A percentile compares a stretch with the other conserved stretches of the same genome.
phyloP scores from a whole-genome alignment of 192 early-diverging fungal species.

The Cladochytrium replicatum region DNA sequence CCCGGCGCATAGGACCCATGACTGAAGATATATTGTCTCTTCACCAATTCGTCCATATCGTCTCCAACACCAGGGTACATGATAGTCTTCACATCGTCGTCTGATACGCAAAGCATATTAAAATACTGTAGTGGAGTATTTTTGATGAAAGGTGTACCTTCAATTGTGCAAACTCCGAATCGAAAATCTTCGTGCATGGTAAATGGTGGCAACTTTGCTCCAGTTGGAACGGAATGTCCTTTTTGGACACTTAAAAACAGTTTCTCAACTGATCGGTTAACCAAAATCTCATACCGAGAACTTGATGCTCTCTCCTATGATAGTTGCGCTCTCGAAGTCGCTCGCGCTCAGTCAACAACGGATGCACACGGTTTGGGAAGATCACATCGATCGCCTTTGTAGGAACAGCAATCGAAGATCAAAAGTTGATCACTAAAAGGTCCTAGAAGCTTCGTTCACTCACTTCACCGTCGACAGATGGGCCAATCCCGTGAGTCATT shows the following conservation, averaged over 20 bases:
- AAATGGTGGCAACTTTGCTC: conserved; percentile 16
- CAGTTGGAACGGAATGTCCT: conserved; percentile 15
- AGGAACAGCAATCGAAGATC: neutral
- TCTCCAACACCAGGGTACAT: conserved; percentile 21
- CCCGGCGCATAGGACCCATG: conserved; percentile 30
- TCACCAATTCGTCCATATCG: neutral
- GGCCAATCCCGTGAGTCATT: neutral
- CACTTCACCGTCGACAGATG: conserved; percentile 12
- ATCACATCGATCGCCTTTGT: conserved; percentile 21
- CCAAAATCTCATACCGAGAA: conserved; percentile 8
- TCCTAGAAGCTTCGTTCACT: conserved; percentile 7
- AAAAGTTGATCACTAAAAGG: neutral
- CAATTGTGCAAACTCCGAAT: conserved; percentile 24
- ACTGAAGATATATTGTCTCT: conserved; percentile 27
- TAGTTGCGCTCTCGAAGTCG: conserved; percentile 19
- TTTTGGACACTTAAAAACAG: neutral
- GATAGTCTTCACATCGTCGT: conserved; percentile 20
- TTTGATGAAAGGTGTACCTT: neutral
- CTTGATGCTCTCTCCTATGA: conserved; percentile 27
- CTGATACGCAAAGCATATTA: conserved; percentile 3
- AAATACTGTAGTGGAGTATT: neutral
- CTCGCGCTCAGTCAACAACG: conserved; percentile 12
- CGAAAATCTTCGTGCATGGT: conserved; percentile 12
- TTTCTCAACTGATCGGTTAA: neutral
- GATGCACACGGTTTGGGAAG: conserved; percentile 10